Conservation (phyloP, 2,329 filamentous ascomycete species). For the Exophiala xenobiotica region DNA sequence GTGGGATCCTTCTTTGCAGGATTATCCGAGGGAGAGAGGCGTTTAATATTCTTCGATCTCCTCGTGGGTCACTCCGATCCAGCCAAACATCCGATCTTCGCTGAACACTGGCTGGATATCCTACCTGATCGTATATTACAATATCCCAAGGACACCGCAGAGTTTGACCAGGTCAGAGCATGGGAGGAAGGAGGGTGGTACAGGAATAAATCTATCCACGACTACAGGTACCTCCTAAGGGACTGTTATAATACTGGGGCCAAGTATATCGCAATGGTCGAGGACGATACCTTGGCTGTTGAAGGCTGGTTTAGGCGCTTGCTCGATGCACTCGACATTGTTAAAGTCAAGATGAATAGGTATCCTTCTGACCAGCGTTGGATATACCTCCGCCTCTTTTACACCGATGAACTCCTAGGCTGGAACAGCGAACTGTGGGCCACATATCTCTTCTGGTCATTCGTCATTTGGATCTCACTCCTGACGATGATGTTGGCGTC, state of each 20-base stretch:
- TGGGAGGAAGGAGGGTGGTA: conserved; percentile 37
- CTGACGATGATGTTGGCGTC: conserved; percentile 14
- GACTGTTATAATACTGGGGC: conserved; percentile 40
- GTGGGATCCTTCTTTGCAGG: conserved; percentile 48
- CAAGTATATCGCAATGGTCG: conserved; percentile 46
- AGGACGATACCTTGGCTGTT: conserved; percentile 49
- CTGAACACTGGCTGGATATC: conserved; percentile 42
- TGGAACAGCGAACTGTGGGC: conserved; percentile 47
- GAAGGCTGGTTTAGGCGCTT: conserved; percentile 50
- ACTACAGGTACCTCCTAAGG: conserved; percentile 46
- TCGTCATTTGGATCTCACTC: conserved; percentile 24
- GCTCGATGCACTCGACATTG: conserved; percentile 37
- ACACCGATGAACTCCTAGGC: conserved; percentile 46
- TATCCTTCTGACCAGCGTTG: conserved; percentile 24
- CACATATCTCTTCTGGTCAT: conserved; percentile 39
- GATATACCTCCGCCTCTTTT: conserved; percentile 49
- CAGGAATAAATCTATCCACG: conserved; percentile 45
- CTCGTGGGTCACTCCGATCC: conserved; percentile 49
- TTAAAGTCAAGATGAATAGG: conserved; percentile 34
- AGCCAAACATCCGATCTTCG: conserved; percentile 41
- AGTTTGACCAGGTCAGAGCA: conserved; percentile 37
- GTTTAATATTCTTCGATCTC: conserved; percentile 43
- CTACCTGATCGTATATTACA: conserved; percentile 43
- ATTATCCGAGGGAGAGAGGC: conserved; percentile 42
- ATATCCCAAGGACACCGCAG: conserved; percentile 39